A percentile compares a stretch with the other conserved stretches of the same genome.
Evolutionary conservation across 75 land plant species (phyloP).

Genomic region (Sequoia sempervirens): DNA sequence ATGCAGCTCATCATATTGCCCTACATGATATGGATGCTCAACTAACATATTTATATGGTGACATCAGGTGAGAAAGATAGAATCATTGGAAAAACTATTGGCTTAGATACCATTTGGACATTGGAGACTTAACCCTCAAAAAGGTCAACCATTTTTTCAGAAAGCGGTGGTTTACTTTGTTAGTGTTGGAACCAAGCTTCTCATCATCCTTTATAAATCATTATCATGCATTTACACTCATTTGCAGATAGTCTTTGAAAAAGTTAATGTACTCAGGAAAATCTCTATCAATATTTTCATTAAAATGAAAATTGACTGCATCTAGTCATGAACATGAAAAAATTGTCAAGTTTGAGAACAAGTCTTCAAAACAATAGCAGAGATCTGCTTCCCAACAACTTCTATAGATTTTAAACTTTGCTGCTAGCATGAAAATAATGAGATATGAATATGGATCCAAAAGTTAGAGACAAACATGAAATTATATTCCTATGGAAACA

Average conservation of each 20-base stretch:
- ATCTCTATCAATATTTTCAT: neutral
- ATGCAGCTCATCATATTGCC: neutral
- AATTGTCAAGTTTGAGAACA: neutral
- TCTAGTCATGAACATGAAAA: neutral
- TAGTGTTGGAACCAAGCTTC: neutral
- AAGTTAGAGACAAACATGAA: neutral
- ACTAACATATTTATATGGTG: neutral
- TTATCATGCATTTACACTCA: neutral
- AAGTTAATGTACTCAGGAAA: neutral
- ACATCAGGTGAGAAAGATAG: neutral
- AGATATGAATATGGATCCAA: neutral
- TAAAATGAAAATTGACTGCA: neutral
- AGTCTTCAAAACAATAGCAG: neutral
- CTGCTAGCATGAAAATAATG: neutral
- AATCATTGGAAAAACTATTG: neutral
- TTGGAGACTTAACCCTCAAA: neutral
- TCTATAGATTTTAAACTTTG: neutral
- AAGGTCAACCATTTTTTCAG: neutral
- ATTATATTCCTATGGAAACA: neutral
- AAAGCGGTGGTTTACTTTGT: neutral
- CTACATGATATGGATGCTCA: neutral
- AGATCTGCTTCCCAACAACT: neutral
- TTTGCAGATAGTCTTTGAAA: neutral
- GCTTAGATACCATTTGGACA: neutral
- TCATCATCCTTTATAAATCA: neutral